phyloP scores from a whole-genome alignment of 2,329 filamentous ascomycete genomes.

The Stachybotrys chartarum region DNA sequence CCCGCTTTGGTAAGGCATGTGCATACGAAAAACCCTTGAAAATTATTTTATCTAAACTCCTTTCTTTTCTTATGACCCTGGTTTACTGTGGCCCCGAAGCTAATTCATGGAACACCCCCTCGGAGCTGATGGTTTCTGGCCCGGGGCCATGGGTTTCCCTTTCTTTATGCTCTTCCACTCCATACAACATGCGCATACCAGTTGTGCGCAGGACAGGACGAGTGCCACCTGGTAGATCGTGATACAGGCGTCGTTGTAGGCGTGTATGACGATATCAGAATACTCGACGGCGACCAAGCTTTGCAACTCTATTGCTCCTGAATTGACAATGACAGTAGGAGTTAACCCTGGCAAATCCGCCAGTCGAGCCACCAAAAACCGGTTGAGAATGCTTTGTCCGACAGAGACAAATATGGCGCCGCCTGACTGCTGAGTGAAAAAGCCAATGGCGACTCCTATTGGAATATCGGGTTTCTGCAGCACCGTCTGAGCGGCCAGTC shows the following conservation, averaged over 20 bases:
- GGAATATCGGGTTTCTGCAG: constrained; percentile 45
- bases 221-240: constrained; percentile 56
- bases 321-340: constrained; percentile 32
- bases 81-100: background rate
- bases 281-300: constrained; percentile 40
- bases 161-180: constrained; percentile 66
- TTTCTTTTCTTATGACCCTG: background rate
- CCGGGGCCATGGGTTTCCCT: constrained; percentile 8
- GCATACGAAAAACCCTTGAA: too few relatives aligned
- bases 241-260: constrained; percentile 59
- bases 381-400: constrained; percentile 46
- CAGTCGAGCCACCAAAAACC: constrained; percentile 32
- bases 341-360: constrained; percentile 34
- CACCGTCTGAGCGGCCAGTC: constrained; percentile 49
- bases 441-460: constrained; percentile 46
- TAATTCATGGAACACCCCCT: background rate
- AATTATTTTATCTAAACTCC: background rate
- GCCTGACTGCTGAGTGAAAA: constrained; percentile 53
- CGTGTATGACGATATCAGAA: constrained; percentile 45
- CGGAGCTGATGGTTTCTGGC: background rate
- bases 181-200: constrained; percentile 51
- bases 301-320: constrained; percentile 55
- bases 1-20: too few relatives aligned
- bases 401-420: constrained; percentile 52
- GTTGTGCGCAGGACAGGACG: constrained; percentile 45